Evolutionary conservation across 2,329 filamentous ascomycete species (phyloP).

Genomic region (Claviceps fusiformis): DNA sequence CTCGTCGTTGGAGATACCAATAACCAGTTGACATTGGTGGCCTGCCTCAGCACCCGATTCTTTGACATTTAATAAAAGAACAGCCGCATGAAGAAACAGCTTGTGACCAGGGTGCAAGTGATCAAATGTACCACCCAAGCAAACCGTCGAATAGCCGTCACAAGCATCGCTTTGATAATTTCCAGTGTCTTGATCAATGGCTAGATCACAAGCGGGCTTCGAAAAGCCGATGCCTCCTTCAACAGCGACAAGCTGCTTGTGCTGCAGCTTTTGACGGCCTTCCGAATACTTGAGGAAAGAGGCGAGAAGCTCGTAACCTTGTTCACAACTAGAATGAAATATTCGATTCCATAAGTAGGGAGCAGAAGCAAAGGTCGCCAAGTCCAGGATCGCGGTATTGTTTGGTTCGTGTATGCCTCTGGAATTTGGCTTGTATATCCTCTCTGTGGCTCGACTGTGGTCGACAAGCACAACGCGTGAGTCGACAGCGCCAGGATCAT

Average conservation of each 20-base stretch:
- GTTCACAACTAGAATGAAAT: conserved; percentile 52
- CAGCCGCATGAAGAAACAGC: conserved; percentile 79
- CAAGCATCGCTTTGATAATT: conserved; percentile 1
- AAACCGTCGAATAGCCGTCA: conserved; percentile 34
- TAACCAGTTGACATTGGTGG: conserved; percentile 45
- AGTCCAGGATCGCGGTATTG: conserved; percentile 33
- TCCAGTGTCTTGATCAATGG: neutral
- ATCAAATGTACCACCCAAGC: conserved; percentile 89
- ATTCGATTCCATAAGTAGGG: conserved; percentile 49
- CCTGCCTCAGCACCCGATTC: neutral
- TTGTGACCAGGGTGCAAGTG: conserved; percentile 94
- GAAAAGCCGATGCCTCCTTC: conserved; percentile 37
- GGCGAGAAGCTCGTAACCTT: conserved; percentile 44
- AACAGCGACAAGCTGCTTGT: conserved; percentile 37
- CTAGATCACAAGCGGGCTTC: neutral
- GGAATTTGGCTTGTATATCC: conserved; percentile 19
- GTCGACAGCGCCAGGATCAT: conserved; percentile 58
- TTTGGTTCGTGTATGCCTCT: conserved; percentile 27
- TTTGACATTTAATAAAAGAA: conserved; percentile 37
- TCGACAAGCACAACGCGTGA: conserved; percentile 61
- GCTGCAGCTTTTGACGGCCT: conserved; percentile 30
- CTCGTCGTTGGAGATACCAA: conserved; percentile 82
- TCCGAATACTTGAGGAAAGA: conserved; percentile 35
- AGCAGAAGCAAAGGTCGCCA: conserved; percentile 37
- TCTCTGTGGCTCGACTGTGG: conserved; percentile 26